Percentiles rank a stretch among this genome's conserved stretches.
These are phyloP conservation scores for Corylus avellana DNA, from an alignment of 306 rosid species.

Conservation along the genomic window DNA sequence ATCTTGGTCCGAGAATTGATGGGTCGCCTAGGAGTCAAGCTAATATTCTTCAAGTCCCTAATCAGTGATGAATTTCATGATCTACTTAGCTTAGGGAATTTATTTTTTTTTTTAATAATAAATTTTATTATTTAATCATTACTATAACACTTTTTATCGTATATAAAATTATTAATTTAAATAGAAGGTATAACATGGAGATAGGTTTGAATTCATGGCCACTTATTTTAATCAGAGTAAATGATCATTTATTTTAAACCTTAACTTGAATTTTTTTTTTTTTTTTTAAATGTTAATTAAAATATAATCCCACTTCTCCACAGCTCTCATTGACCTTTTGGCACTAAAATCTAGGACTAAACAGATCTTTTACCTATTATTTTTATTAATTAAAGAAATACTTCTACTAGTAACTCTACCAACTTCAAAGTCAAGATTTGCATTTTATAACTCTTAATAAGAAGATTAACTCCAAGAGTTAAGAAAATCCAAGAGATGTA, in stretches of 20 bases:
- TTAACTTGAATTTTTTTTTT: not conserved
- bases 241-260: not conserved
- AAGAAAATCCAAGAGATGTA: not conserved
- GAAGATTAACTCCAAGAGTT: not conserved
- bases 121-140: no score
- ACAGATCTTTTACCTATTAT: no score
- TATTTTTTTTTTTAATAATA: no score
- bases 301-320: not conserved
- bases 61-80: not conserved
- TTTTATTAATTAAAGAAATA: not conserved
- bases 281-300: not conserved
- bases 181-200: no score
- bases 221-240: not conserved
- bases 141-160: no score
- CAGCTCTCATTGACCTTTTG: conserved; percentile 3
- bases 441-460: not conserved
- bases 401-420: not conserved
- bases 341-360: not conserved
- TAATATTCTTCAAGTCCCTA: not conserved
- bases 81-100: not conserved
- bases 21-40: not conserved
- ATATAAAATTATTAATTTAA: no score
- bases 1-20: no score
- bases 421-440: not conserved
- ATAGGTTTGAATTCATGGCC: not conserved